These are phyloP conservation scores for Fusarium continuum DNA, from an alignment of 2,329 filamentous ascomycete genomes.

Conservation along the genomic window DNA sequence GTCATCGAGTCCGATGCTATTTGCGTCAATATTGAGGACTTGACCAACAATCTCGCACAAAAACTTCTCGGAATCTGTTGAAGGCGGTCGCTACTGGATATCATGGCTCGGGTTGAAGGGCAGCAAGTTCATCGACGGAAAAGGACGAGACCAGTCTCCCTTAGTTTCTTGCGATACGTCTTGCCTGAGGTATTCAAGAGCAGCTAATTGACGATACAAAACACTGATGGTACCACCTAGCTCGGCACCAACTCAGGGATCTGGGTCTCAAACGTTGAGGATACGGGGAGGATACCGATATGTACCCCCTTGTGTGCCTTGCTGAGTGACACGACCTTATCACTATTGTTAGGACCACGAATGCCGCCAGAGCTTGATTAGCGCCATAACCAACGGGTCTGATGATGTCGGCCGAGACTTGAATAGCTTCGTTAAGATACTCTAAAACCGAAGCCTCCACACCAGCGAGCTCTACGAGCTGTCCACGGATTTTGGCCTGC, in stretches of 20 bases:
- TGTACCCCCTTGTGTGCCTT: neutral
- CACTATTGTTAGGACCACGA: neutral
- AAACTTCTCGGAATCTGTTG: neutral
- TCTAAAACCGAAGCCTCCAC: neutral
- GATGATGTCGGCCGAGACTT: conserved; percentile 6
- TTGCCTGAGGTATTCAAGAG: conserved; percentile 9
- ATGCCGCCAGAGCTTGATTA: neutral
- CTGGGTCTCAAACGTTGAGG: neutral
- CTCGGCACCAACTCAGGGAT: neutral
- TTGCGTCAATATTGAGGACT: neutral
- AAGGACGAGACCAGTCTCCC: conserved; percentile 6
- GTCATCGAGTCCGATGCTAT: conserved; percentile 7
- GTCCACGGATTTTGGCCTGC: conserved; percentile 68
- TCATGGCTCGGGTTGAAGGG: neutral
- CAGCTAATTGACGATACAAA: neutral
- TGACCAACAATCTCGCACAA: neutral
- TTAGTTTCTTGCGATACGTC: conserved; percentile 4
- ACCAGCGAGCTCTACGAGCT: conserved; percentile 57
- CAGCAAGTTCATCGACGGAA: neutral
- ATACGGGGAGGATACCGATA: neutral
- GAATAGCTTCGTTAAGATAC: neutral
- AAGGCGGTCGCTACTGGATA: neutral
- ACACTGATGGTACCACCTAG: conserved; percentile 17
- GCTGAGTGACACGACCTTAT: neutral
- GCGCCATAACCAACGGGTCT: neutral